These are phyloP conservation scores for Themeda triandra DNA, from an alignment of 176 grass and related monocot species.

Conservation along the genomic window DNA sequence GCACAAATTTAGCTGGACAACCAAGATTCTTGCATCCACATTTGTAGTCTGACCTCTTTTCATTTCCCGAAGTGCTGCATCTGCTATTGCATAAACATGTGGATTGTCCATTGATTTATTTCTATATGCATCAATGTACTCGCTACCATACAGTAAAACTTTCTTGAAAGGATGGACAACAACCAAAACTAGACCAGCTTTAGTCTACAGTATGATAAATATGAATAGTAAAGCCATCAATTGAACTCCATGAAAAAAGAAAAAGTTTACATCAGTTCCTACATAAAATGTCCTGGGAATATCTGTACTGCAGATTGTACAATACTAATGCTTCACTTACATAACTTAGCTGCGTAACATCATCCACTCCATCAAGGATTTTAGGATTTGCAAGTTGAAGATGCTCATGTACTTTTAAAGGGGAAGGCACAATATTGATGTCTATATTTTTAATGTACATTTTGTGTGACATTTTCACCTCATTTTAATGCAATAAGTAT, in stretches of 20 bases:
- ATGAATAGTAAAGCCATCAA: conserved; percentile 40
- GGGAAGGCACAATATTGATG: no score
- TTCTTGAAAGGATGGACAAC: conserved; percentile 97
- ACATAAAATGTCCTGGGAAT: conserved; percentile 89
- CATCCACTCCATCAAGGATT: conserved; percentile 96
- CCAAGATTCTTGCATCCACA: conserved; percentile 24
- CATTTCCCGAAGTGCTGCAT: conserved; percentile 90
- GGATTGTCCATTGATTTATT: conserved; percentile 73
- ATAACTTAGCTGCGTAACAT: conserved; percentile 99
- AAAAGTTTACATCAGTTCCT: conserved; percentile 34
- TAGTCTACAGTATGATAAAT: conserved; percentile 65
- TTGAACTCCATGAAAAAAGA: conserved; percentile 3
- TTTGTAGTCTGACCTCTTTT: conserved; percentile 61
- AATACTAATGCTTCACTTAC: conserved; percentile 91
- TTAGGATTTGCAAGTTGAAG: conserved; percentile 91
- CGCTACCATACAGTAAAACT: conserved; percentile 81
- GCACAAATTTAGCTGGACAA: conserved; percentile 21
- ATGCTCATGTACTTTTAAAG: conserved; percentile 70
- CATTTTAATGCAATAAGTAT: no score
- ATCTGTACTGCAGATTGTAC: conserved; percentile 95
- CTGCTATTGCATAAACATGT: conserved; percentile 98
- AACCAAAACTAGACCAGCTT: conserved; percentile 98
- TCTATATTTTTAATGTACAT: no score
- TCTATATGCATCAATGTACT: conserved; percentile 83
- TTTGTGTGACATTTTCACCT: no score